Percentiles rank a stretch among this genome's conserved stretches.
These are phyloP conservation scores for Moricandia arvensis DNA, from an alignment of 345 rosid genomes.

Conservation along the genomic window DNA sequence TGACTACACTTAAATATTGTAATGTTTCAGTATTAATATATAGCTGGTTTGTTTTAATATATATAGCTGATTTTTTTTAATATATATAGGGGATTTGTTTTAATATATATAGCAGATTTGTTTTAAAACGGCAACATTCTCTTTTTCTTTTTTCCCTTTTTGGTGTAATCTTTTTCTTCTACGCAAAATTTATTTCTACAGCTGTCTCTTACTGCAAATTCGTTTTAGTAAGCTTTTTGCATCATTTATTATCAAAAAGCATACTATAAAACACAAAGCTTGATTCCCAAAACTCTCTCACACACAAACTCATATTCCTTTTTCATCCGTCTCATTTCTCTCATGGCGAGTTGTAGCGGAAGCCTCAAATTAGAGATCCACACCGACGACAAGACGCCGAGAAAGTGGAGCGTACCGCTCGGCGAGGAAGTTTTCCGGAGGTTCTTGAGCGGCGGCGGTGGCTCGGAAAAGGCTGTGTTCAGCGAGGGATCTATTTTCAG, in stretches of 20 bases:
- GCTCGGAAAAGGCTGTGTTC: constrained; percentile 48
- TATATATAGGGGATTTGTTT: too few relatives aligned
- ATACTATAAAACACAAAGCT: neutral
- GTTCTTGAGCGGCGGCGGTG: constrained; percentile 46
- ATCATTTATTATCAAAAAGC: neutral
- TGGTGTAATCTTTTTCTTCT: too few relatives aligned
- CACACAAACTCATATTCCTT: constrained; percentile 20
- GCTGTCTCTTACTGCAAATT: too few relatives aligned
- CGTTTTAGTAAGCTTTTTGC: neutral
- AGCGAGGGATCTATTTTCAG: constrained; percentile 85
- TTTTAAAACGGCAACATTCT: too few relatives aligned
- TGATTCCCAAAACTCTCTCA: constrained; percentile 26
- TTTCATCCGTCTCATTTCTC: constrained; percentile 7
- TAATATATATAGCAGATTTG: too few relatives aligned
- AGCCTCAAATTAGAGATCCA: constrained; percentile 53
- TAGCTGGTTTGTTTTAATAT: too few relatives aligned
- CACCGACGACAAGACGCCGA: constrained; percentile 58
- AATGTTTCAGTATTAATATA: too few relatives aligned
- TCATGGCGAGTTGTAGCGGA: constrained; percentile 32
- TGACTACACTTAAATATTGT: too few relatives aligned
- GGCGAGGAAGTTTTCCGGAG: constrained; percentile 55
- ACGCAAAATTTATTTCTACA: too few relatives aligned
- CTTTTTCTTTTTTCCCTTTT: too few relatives aligned
- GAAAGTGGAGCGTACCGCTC: constrained; percentile 72
- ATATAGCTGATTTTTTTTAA: too few relatives aligned